Evolutionary conservation across 371 early-diverging fungal species (phyloP).

Genomic region (Smittium culicis): DNA sequence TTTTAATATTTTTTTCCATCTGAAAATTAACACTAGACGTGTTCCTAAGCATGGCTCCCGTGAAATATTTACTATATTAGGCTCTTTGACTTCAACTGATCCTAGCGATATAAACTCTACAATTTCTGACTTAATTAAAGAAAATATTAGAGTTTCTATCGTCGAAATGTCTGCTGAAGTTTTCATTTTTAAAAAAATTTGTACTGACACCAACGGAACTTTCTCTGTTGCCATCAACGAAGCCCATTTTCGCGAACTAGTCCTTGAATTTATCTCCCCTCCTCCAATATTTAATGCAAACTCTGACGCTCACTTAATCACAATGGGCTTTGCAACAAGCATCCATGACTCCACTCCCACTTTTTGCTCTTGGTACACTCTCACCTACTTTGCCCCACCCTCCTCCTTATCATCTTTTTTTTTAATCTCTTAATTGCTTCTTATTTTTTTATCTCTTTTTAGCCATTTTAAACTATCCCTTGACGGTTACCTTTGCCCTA

Average conservation of each 20-base stretch:
- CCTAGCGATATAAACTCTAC: slow-evolving; percentile 81
- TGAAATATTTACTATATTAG: slow-evolving; percentile 71
- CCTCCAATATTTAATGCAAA: slow-evolving; percentile 50
- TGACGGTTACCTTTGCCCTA: slow-evolving; percentile 77
- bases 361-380: slow-evolving; percentile 65
- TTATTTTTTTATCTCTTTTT: background rate
- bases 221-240: slow-evolving; percentile 79
- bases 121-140: slow-evolving; percentile 43
- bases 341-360: slow-evolving; percentile 41
- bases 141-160: slow-evolving; percentile 65
- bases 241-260: slow-evolving; percentile 54
- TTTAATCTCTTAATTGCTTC: background rate
- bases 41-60: slow-evolving; percentile 86
- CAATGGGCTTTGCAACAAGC: slow-evolving; percentile 83
- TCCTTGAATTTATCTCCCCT: slow-evolving; percentile 69
- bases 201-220: slow-evolving; percentile 60
- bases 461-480: slow-evolving; percentile 64
- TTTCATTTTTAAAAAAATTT: slow-evolving; percentile 58
- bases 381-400: background rate
- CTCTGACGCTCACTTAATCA: slow-evolving; percentile 48
- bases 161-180: slow-evolving; percentile 85
- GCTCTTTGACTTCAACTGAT: slow-evolving; percentile 81
- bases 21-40: slow-evolving; percentile 36
- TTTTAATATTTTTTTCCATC: slow-evolving; percentile 9
- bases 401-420: background rate